These are phyloP conservation scores for Pleomassaria siparia DNA, from an alignment of 2,329 filamentous ascomycete species.

Conservation along the genomic window DNA sequence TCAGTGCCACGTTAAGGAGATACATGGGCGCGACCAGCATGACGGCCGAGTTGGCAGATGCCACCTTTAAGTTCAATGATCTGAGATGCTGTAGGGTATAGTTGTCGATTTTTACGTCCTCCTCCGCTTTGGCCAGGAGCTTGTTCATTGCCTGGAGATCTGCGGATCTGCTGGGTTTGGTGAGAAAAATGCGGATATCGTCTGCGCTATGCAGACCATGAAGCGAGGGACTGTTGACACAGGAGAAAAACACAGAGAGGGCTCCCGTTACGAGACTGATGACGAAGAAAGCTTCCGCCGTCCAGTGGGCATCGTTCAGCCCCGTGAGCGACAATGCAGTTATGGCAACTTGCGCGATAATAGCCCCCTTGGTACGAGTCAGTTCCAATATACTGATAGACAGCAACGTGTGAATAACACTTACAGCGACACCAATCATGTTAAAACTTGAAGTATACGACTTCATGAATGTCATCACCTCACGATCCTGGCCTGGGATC, in stretches of 20 bases:
- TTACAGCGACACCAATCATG: conserved; percentile 17
- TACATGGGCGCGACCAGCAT: conserved; percentile 12
- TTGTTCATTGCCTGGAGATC: neutral
- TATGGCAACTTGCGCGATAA: conserved; percentile 21
- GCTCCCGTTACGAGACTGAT: conserved; percentile 13
- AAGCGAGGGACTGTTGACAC: conserved; percentile 9
- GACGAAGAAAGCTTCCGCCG: conserved; percentile 14
- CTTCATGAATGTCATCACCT: conserved; percentile 12
- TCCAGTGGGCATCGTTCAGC: conserved; percentile 15
- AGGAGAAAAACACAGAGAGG: conserved; percentile 18
- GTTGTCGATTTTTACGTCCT: neutral
- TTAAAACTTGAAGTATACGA: conserved; percentile 15
- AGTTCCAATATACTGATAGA: neutral
- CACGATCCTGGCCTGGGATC: conserved; percentile 4
- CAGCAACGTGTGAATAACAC: neutral
- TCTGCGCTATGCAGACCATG: conserved; percentile 9
- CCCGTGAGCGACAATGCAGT: conserved; percentile 10
- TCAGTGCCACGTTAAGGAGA: conserved; percentile 11
- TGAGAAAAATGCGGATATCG: conserved; percentile 14
- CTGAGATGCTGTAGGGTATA: neutral
- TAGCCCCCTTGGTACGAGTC: conserved; percentile 13
- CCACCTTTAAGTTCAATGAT: neutral
- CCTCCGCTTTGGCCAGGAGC: neutral
- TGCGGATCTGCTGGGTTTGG: conserved; percentile 1
- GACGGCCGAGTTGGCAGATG: conserved; percentile 10